phyloP scores from a whole-genome alignment of 768 basidiomycete genomes.

The Suillus americanus region DNA sequence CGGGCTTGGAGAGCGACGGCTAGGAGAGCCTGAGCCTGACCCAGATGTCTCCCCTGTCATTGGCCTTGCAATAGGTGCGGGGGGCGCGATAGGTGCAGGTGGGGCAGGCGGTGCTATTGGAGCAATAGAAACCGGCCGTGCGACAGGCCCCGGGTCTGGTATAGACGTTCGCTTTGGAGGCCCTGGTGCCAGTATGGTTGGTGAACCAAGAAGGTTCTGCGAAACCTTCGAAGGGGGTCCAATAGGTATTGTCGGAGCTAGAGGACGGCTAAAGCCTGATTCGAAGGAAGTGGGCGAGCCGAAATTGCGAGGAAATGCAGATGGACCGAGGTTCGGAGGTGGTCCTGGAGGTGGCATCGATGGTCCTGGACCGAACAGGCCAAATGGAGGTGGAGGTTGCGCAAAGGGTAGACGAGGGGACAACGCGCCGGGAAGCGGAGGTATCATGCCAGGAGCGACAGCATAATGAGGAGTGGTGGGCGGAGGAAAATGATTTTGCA shows the following conservation, averaged over 20 bases:
- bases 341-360: conserved; percentile 45
- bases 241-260: conserved; percentile 49
- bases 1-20: conserved; percentile 49
- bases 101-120: conserved; percentile 67
- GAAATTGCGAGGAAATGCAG: conserved; percentile 55
- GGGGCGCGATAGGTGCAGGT: conserved; percentile 66
- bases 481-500: conserved; percentile 40
- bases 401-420: conserved; percentile 57
- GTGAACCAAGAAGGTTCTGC: conserved; percentile 38
- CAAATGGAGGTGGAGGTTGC: conserved; percentile 44
- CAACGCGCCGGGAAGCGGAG: conserved; percentile 39
- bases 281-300: conserved; percentile 55
- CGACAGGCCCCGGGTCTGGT: conserved; percentile 50
- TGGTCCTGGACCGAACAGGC: conserved; percentile 44
- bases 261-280: conserved; percentile 42
- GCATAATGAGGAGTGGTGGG: conserved; percentile 50
- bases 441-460: conserved; percentile 40
- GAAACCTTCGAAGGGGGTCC: conserved; percentile 47
- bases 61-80: conserved; percentile 59
- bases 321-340: conserved; percentile 50
- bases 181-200: conserved; percentile 44
- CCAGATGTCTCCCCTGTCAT: conserved; percentile 40
- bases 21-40: conserved; percentile 63
- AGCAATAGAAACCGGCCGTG: conserved; percentile 38
- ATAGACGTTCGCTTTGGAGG: conserved; percentile 47